These are phyloP conservation scores for Vachellia collinsii DNA, from an alignment of 306 rosid species.

Conservation along the genomic window DNA sequence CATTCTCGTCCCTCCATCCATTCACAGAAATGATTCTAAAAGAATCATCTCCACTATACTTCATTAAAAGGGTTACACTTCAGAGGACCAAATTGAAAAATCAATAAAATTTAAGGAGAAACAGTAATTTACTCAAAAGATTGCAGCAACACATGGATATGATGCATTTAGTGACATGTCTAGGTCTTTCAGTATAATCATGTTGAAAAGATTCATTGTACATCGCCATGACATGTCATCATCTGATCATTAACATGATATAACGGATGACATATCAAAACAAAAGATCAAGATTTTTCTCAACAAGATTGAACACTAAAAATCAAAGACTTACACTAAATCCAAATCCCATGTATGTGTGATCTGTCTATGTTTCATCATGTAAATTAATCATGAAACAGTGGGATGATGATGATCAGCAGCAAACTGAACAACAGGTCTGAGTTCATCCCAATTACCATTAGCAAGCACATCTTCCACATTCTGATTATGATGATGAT, in stretches of 20 bases:
- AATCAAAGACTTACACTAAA: background rate
- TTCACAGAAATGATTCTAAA: background rate
- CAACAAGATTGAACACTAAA: background rate
- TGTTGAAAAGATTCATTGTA: background rate
- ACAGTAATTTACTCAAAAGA: background rate
- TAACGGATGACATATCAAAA: background rate
- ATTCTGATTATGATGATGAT: constrained; percentile 13
- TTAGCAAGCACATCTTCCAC: constrained; percentile 40
- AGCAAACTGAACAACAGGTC: constrained; percentile 55
- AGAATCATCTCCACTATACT: background rate
- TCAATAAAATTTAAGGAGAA: background rate
- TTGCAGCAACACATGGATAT: background rate
- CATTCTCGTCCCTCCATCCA: background rate
- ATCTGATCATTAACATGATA: too few species aligned
- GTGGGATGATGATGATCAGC: constrained; percentile 44
- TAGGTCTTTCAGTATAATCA: background rate
- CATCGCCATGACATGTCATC: background rate
- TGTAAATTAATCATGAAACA: constrained; percentile 39
- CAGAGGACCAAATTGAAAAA: background rate
- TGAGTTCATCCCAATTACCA: constrained; percentile 64
- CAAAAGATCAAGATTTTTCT: background rate
- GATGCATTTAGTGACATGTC: background rate
- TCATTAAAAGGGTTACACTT: background rate
- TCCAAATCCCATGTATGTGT: background rate
- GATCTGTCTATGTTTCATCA: background rate